These are phyloP conservation scores for Physocladia obscura DNA, from an alignment of 192 early-diverging fungal genomes.

Conservation along the genomic window DNA sequence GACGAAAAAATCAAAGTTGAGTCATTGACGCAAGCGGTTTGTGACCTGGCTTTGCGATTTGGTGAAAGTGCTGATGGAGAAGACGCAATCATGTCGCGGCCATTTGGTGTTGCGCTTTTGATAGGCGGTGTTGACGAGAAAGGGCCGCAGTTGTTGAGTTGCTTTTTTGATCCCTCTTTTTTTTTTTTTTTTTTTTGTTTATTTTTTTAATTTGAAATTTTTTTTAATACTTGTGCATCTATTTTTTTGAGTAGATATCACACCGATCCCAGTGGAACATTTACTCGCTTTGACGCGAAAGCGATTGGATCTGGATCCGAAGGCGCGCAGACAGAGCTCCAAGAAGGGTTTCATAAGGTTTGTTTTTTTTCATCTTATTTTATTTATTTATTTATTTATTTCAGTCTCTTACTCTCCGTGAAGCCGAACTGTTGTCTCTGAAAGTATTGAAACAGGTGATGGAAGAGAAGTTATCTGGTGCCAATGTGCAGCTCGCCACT, in stretches of 20 bases:
- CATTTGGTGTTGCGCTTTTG: constrained; percentile 97
- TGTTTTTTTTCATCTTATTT: too few species aligned
- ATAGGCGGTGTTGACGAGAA: constrained; percentile 97
- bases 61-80: constrained; percentile 95
- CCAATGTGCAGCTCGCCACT: constrained; percentile 92
- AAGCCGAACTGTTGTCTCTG: constrained; percentile 86
- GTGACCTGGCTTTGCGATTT: constrained; percentile 95
- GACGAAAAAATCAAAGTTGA: constrained; percentile 94
- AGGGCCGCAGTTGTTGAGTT: constrained; percentile 91
- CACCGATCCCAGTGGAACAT: constrained; percentile 97
- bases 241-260: constrained; percentile 65
- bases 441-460: constrained; percentile 99
- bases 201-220: too few species aligned
- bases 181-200: too few species aligned
- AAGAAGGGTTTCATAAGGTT: constrained; percentile 93
- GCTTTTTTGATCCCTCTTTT: too few species aligned
- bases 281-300: constrained; percentile 92
- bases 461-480: constrained; percentile 97
- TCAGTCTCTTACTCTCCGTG: constrained; percentile 76
- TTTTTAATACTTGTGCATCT: not conserved
- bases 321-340: constrained; percentile 95
- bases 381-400: constrained; percentile 9
- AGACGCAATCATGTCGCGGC: constrained; percentile 97
- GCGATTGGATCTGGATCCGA: constrained; percentile 99
- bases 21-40: constrained; percentile 95